phyloP scores from a whole-genome alignment of 495 filamentous ascomycete genomes.

The Daldinia concentrica region DNA sequence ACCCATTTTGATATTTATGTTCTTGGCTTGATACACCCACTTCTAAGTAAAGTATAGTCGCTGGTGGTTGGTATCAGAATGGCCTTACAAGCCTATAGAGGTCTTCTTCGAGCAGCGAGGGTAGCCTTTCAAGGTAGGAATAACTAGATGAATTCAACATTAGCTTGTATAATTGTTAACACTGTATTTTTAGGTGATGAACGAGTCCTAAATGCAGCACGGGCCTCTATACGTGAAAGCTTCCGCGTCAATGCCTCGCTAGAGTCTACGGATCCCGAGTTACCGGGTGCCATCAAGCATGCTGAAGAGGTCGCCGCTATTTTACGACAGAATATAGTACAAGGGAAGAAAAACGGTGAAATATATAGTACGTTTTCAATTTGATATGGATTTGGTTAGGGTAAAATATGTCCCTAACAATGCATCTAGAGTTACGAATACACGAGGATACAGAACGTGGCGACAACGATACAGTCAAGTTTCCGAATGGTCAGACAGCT shows the following conservation, averaged over 20 bases:
- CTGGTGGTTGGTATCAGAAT: slow-evolving; percentile 49
- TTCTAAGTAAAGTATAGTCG: neutral
- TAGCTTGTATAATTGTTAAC: neutral
- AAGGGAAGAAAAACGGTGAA: slow-evolving; percentile 71
- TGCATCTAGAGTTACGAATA: slow-evolving; percentile 75
- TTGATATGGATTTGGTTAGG: neutral
- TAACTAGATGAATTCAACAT: neutral
- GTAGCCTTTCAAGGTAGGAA: slow-evolving; percentile 82
- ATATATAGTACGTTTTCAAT: slow-evolving; percentile 68
- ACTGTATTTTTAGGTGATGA: slow-evolving; percentile 66
- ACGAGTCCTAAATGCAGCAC: slow-evolving; percentile 72
- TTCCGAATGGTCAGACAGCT: slow-evolving; percentile 54
- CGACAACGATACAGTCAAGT: slow-evolving; percentile 87
- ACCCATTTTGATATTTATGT: too few species aligned
- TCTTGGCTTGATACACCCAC: too few species aligned
- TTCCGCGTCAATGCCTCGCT: slow-evolving; percentile 74
- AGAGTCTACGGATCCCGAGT: slow-evolving; percentile 60
- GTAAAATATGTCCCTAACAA: slow-evolving; percentile 4
- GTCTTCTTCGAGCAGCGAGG: slow-evolving; percentile 81
- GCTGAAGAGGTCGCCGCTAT: slow-evolving; percentile 86
- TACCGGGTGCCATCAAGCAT: slow-evolving; percentile 67
- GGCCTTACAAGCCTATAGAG: slow-evolving; percentile 81
- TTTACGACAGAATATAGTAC: slow-evolving; percentile 85
- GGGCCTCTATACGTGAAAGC: slow-evolving; percentile 68
- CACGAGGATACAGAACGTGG: slow-evolving; percentile 91